Evolutionary conservation across 805 yeast species (phyloP).

Genomic region (Komagataella pseudopastoris): DNA sequence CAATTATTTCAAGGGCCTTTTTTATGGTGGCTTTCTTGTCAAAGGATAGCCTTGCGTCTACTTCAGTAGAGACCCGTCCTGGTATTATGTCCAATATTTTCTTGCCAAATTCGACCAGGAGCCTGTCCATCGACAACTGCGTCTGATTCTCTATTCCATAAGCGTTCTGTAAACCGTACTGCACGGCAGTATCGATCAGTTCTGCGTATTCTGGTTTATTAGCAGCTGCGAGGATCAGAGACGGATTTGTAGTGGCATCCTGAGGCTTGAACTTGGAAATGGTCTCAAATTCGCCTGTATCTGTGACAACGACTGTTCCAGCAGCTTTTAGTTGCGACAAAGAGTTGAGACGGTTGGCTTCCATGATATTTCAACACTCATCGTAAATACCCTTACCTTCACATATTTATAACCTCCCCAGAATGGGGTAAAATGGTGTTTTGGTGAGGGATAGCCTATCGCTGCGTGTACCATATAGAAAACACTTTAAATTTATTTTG

Average conservation of each 20-base stretch:
- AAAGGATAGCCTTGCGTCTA: constrained; percentile 95
- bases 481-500: neutral
- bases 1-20: constrained; percentile 88
- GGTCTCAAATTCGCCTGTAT: constrained; percentile 97
- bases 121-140: constrained; percentile 73
- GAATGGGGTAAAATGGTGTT: neutral
- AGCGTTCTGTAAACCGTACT: constrained; percentile 61
- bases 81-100: constrained; percentile 91
- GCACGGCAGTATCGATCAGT: constrained; percentile 84
- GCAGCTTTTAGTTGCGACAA: constrained; percentile 88
- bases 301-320: constrained; percentile 95
- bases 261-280: constrained; percentile 97
- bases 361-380: neutral
- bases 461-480: neutral
- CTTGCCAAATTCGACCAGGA: constrained; percentile 92
- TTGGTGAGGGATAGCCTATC: neutral
- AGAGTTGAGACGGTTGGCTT: constrained; percentile 28
- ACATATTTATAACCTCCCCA: neutral
- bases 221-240: constrained; percentile 91
- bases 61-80: constrained; percentile 98
- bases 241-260: constrained; percentile 98
- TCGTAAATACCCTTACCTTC: neutral
- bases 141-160: constrained; percentile 54
- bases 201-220: constrained; percentile 81
- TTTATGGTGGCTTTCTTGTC: constrained; percentile 87